Evolutionary conservation across 2,329 filamentous ascomycete genomes (phyloP), one percentile per base, ranked within the genome.

Genomic region (Colletotrichum sojae): DNA sequence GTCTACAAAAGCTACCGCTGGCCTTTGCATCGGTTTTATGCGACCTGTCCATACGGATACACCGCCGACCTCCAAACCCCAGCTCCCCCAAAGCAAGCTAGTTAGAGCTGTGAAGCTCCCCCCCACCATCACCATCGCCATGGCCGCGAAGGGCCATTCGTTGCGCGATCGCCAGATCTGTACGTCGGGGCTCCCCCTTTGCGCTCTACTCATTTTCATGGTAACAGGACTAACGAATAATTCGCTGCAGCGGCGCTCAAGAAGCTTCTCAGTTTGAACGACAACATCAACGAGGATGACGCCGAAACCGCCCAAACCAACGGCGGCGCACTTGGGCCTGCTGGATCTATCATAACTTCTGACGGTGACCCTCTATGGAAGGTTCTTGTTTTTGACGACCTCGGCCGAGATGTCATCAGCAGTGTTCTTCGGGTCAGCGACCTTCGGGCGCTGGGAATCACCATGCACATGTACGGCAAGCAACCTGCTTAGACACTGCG

Each of bases 321-420:
- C 76, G 91, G 90, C 58, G 81, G 91, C 10, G 63, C 71, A 45
- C 83, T 91, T 63, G 86, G 91, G 63, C 89, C 92, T 22, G 88
- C 91, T 45, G 91, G 91, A n/a, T 92, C 94, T 16, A 92, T 98
- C 61, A 84, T 97, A 71, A 94, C 94, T 74, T 88, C 93, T 54
- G 92, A 97, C 75, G 94, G 95, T 71, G 94, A 97, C 76, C 95
- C 95, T 1, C 95, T 98, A 83, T 98, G 95, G 95, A 98, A 98
- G 81, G 93, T 98, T 6, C 85, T 99, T 60, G 94, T 99, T 10
- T 98, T 99, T 78, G 97, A 99, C 81, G 92, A 95, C 74, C 80
- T 91, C 4, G 96, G 95, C 55, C 89, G 95, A 79, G 95, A 98
- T 88, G 93, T 99, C 68, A 98, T 99, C 76, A 98, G 94, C 83